Evolutionary conservation across 352 stramenopile genomes (phyloP), one percentile per base, ranked within the genome.

Genomic region (Elongisporangium anandrum): DNA sequence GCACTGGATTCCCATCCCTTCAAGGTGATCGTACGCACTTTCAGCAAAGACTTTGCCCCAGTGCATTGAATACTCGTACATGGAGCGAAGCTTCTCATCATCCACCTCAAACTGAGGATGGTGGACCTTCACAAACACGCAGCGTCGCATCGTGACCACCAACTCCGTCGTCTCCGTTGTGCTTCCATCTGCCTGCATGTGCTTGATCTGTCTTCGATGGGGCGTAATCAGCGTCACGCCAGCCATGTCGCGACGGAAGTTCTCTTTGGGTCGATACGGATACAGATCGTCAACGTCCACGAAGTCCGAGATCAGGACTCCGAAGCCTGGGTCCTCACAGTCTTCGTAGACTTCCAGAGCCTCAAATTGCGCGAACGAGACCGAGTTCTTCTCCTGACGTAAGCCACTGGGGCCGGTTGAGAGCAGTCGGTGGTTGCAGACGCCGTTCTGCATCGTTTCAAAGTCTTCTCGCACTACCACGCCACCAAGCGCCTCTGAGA

Each of bases 401-500:
- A 45, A 12, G 4, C 63, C 56, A 58, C n/a, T 22, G 3, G 54
- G 45, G 3, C 38, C 26, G 21, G 51, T 51, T 0, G 56, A 69
- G 7, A 76, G 57, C 23, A 79, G 23, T 1, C 70, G 70, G 49
- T 70, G 64, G 17, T 68, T 67, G 3, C 49, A 50, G n/a, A 71
- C 65, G 23, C 56, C 64, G 0, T 61, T 58, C 16, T 64, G 61
- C 17, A 69, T 49, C 10, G 34, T 66, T 52, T 79, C 67, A 24
- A 77, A 74, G 54, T 75, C 68, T 24, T 82, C 70, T 15, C 73
- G 53, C 20, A 79, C 53, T 5, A 63, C 79, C 3, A 80, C 72
- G 16, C 77, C 63, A 2, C 63, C 66, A 19, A 77, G 47, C 19
- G 57, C 39, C 50, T 77, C 68, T 1, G 71, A 75, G 16, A 79